Evolutionary conservation across 179 eudicot genomes (phyloP), one percentile per base, ranked within the genome.

Genomic region (Kewa caespitosa): DNA sequence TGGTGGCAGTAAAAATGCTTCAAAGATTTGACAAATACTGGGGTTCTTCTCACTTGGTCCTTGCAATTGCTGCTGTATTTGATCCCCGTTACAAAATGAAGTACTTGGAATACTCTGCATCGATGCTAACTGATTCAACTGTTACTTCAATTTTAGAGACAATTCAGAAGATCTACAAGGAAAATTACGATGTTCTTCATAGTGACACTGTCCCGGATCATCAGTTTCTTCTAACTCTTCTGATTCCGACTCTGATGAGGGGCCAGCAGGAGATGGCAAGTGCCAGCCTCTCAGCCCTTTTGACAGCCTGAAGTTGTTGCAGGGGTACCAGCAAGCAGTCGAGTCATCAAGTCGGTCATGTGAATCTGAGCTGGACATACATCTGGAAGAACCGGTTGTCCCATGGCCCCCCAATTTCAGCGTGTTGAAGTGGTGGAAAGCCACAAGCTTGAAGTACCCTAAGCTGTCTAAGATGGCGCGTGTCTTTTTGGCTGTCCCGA

Each of bases 281-380:
- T n/a, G n/a, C n/a, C 52, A 46, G 20, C 20, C 52, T 46, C 17
- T 46, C 52, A 46, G 52, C 52, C 20, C 28, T 57, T 23, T 6
- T n/a, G 62, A n/a, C 14, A 57, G 62, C 18, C 62, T 57, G 31
- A 28, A n/a, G 11, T 20, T 57, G 62, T 9, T 57, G 32, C 62
- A 57, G 62, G 10, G 32, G 62, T 46, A 46, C 18, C 52, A 23
- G 17, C 52, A 46, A 46, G 52, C 20, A 46, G 52, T 46, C 20
- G 22, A 46, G 52, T 14, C 52, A 13, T 10, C 52, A 46, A 46
- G 25, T 3, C 0, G 62, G 32, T n/a, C 62, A 57, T 28, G 62
- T 63, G 52, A 34, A n/a, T 50, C 78, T 27, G 78, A 75, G 27
- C 43, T 75, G 46, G 78, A 75, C n/a, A 18, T 43, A 30, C 65